These are phyloP conservation scores for Fusarium protoensiforme DNA, from an alignment of 2,329 filamentous ascomycete genomes.

Conservation along the genomic window DNA sequence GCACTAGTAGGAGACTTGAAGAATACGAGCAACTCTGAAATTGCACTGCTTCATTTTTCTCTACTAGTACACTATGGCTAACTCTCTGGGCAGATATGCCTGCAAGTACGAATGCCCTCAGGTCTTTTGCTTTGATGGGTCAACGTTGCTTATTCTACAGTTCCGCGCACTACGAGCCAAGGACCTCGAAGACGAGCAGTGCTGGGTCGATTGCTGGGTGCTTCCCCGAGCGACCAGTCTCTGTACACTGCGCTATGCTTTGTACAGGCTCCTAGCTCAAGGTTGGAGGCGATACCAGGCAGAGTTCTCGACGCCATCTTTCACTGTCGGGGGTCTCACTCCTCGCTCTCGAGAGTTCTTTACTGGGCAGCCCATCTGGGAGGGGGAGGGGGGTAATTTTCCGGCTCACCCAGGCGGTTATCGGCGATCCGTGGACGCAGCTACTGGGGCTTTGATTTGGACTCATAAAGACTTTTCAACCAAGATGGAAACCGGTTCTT, in stretches of 20 bases:
- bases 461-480: background rate
- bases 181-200: background rate
- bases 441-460: background rate
- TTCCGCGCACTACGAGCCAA: background rate
- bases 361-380: background rate
- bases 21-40: too few relatives aligned
- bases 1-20: too few relatives aligned
- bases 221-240: background rate
- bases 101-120: background rate
- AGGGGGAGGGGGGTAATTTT: background rate
- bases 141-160: background rate
- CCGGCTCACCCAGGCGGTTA: background rate
- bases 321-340: background rate
- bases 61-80: background rate
- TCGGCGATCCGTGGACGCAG: background rate
- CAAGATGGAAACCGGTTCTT: background rate
- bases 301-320: background rate
- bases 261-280: background rate
- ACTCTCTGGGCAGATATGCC: background rate
- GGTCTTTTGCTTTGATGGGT: background rate
- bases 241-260: background rate
- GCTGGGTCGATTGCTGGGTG: background rate
- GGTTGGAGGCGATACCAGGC: background rate
- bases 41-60: too few relatives aligned
- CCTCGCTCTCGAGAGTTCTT: background rate